Conservation (phyloP, 139 green algal genomes). For the Monoraphidium neglectum region DNA sequence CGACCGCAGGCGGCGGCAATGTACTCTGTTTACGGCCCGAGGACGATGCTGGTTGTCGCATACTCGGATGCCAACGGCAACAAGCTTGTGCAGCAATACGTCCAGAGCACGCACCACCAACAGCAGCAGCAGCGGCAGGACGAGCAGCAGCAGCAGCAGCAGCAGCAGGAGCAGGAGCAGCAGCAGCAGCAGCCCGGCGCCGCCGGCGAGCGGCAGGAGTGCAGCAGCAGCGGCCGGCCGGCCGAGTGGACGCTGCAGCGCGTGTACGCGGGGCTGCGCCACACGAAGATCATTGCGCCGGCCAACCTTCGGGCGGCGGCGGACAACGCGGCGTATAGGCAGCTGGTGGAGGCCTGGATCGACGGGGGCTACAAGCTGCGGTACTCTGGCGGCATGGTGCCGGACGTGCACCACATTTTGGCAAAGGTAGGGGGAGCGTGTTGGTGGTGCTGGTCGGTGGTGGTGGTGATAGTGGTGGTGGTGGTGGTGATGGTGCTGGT, state of each 20-base stretch:
- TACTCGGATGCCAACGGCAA: conserved; percentile 28
- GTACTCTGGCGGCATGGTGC: conserved; percentile 83
- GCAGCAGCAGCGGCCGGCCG: conserved; percentile 1
- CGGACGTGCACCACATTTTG: conserved; percentile 88
- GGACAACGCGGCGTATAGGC: conserved; percentile 56
- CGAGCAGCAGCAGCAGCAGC: conserved; percentile 3
- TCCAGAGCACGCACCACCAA: not conserved
- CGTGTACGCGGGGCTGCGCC: conserved; percentile 4
- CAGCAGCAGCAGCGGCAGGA: not conserved
- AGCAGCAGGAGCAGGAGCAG: not conserved
- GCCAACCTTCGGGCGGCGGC: conserved; percentile 75
- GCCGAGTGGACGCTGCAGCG: conserved; percentile 6
- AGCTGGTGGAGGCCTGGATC: conserved; percentile 70
- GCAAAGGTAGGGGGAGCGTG: conserved; percentile 67
- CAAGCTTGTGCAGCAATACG: not conserved
- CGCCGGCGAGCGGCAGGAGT: not conserved
- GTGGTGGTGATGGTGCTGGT: too few species aligned
- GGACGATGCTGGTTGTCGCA: conserved; percentile 77
- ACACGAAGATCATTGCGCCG: conserved; percentile 62
- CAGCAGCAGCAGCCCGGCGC: too few species aligned
- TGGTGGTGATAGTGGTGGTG: too few species aligned
- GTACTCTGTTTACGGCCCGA: conserved; percentile 83
- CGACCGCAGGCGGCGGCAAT: conserved; percentile 59
- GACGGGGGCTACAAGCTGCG: conserved; percentile 48
- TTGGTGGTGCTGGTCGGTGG: too few species aligned